phyloP scores from a whole-genome alignment of 176 grass and related monocot genomes.

The Bonia amplexicaulis region DNA sequence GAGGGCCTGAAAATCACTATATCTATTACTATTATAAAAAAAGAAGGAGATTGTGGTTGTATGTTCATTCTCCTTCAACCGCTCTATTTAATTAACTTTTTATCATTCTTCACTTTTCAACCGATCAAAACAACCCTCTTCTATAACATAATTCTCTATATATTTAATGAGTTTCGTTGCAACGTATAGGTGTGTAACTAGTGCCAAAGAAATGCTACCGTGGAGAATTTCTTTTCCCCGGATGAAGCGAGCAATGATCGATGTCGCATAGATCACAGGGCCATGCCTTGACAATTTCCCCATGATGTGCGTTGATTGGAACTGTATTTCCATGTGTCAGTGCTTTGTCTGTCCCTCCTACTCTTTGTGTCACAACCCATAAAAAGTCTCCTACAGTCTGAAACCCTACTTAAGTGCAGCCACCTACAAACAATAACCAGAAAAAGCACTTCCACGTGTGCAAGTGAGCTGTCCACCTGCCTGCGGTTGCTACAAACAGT shows the following conservation, averaged over 20 bases:
- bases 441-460: neutral
- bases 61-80: no score
- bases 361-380: neutral
- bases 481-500: no score
- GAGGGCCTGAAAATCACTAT: neutral
- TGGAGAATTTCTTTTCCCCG: neutral
- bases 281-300: constrained; percentile 15
- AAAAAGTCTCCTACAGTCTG: neutral
- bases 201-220: neutral
- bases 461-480: neutral
- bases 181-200: no score
- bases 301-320: constrained; percentile 26
- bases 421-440: neutral
- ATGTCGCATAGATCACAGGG: neutral
- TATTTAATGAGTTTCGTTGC: no score
- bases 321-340: neutral
- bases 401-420: neutral
- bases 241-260: neutral
- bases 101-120: no score
- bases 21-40: no score
- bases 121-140: no score
- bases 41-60: no score
- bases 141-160: no score
- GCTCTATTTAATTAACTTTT: no score
- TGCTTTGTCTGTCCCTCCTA: constrained; percentile 3